Evolutionary conservation across 2,329 filamentous ascomycete genomes (phyloP).

Genomic region (Aspergillus ochraceus): DNA sequence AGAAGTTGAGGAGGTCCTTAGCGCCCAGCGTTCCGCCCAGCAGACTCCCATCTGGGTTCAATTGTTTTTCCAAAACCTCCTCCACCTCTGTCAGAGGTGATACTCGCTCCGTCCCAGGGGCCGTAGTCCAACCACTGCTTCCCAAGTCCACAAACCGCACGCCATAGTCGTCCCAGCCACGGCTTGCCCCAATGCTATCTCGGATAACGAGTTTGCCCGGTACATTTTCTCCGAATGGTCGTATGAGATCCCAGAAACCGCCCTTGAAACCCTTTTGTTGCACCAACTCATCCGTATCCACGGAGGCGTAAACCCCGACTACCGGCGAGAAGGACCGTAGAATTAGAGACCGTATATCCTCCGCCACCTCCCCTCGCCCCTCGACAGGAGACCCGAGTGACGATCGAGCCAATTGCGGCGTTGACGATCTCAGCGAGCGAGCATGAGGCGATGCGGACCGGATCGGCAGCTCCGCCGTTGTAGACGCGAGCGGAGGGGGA

Average conservation of each 20-base stretch:
- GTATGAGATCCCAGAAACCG: constrained; percentile 79
- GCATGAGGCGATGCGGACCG: constrained; percentile 68
- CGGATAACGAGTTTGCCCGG: constrained; percentile 85
- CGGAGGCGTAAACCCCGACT: constrained; percentile 81
- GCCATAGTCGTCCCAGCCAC: constrained; percentile 84
- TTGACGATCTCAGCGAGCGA: constrained; percentile 59
- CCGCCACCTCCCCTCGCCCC: constrained; percentile 53
- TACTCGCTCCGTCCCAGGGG: constrained; percentile 40
- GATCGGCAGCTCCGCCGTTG: constrained; percentile 66
- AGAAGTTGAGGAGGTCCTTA: constrained; percentile 31
- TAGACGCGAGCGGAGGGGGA: constrained; percentile 55
- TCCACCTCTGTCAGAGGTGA: constrained; percentile 64
- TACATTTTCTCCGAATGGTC: constrained; percentile 87
- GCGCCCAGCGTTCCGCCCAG: constrained; percentile 27
- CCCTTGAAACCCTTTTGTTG: constrained; percentile 79
- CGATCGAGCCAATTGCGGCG: constrained; percentile 48
- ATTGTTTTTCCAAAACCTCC: constrained; percentile 74
- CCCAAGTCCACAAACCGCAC: constrained; percentile 77
- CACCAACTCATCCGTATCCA: constrained; percentile 78
- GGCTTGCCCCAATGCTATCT: constrained; percentile 83
- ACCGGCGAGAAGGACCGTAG: constrained; percentile 85
- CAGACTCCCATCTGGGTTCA: constrained; percentile 70
- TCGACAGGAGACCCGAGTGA: constrained; percentile 50
- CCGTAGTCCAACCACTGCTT: constrained; percentile 39
- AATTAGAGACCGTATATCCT: constrained; percentile 65